Percentiles rank a stretch among this genome's conserved stretches.
Evolutionary conservation across 1,139 yeast genomes (phyloP).

Genomic region (Kluyveromyces sp.): DNA sequence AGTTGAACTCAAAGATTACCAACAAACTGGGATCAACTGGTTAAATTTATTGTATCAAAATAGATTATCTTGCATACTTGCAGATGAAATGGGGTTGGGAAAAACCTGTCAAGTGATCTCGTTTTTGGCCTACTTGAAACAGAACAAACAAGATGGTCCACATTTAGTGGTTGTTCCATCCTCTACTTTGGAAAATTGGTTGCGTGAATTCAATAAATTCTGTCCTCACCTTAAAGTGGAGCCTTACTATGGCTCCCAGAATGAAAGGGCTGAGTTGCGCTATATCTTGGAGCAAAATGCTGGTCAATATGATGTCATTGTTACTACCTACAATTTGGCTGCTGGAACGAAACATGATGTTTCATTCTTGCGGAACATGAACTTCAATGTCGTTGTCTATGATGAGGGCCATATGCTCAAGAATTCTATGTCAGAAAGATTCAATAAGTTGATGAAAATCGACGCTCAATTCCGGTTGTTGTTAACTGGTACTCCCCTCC

Average conservation of each 20-base stretch:
- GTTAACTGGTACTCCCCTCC: slow-evolving; percentile 95
- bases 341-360: slow-evolving; percentile 80
- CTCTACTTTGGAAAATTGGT: slow-evolving; percentile 94
- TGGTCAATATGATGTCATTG: slow-evolving; percentile 78
- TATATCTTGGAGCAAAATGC: slow-evolving; percentile 50
- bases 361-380: slow-evolving; percentile 62
- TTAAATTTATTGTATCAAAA: slow-evolving; percentile 68
- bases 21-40: slow-evolving; percentile 96
- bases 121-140: slow-evolving; percentile 79
- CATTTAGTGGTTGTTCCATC: slow-evolving; percentile 90
- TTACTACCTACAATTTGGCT: slow-evolving; percentile 89
- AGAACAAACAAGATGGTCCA: slow-evolving; percentile 55
- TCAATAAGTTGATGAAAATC: slow-evolving; percentile 74
- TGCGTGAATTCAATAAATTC: slow-evolving; percentile 85
- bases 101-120: slow-evolving; percentile 94
- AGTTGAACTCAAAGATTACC: slow-evolving; percentile 73
- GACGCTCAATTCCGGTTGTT: slow-evolving; percentile 74
- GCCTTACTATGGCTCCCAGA: slow-evolving; percentile 87
- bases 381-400: slow-evolving; percentile 82
- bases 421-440: slow-evolving; percentile 83
- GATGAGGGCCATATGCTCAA: slow-evolving; percentile 98
- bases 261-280: slow-evolving; percentile 79
- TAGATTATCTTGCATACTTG: slow-evolving; percentile 81
- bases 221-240: slow-evolving; percentile 77
- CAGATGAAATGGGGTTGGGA: slow-evolving; percentile 98